Evolutionary conservation across 2,329 filamentous ascomycete species (phyloP).

Genomic region (Cordyceps militaris): DNA sequence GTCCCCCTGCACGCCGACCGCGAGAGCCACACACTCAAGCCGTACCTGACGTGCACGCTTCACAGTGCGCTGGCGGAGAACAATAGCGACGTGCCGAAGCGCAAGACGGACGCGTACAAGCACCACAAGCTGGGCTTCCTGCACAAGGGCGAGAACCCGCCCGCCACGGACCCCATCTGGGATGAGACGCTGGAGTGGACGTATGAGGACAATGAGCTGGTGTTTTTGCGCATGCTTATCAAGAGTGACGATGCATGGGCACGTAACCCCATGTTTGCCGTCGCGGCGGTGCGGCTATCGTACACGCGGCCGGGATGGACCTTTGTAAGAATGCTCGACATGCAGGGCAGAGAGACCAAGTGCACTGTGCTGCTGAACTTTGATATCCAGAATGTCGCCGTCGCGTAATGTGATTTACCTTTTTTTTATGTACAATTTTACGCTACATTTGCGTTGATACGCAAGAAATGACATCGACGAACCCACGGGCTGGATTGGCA

Average conservation of each 20-base stretch:
- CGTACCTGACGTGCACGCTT: slow-evolving; percentile 59
- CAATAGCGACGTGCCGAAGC: slow-evolving; percentile 41
- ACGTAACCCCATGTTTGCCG: slow-evolving; percentile 53
- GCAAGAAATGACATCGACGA: not conserved
- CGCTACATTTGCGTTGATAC: not conserved
- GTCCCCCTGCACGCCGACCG: slow-evolving; percentile 47
- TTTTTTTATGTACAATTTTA: not conserved
- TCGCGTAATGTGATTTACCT: not conserved
- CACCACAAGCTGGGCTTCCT: slow-evolving; percentile 51
- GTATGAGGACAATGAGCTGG: slow-evolving; percentile 59
- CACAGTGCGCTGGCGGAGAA: slow-evolving; percentile 48
- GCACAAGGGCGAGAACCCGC: slow-evolving; percentile 51
- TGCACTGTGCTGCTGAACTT: slow-evolving; percentile 57
- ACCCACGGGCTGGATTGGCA: not conserved
- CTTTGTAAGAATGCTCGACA: slow-evolving; percentile 58
- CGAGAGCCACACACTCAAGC: slow-evolving; percentile 48
- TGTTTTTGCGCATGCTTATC: slow-evolving; percentile 57
- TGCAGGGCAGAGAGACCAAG: slow-evolving; percentile 56
- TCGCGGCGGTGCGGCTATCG: slow-evolving; percentile 51
- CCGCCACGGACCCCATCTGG: slow-evolving; percentile 56
- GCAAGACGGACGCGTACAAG: slow-evolving; percentile 54
- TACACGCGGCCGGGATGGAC: slow-evolving; percentile 53
- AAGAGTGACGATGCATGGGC: slow-evolving; percentile 61
- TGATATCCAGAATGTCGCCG: slow-evolving; percentile 39
- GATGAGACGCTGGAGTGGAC: slow-evolving; percentile 61